A percentile compares a stretch with the other conserved stretches of the same genome.
Conservation (phyloP, 768 basidiomycete genomes). For the Zangia roseola region DNA sequence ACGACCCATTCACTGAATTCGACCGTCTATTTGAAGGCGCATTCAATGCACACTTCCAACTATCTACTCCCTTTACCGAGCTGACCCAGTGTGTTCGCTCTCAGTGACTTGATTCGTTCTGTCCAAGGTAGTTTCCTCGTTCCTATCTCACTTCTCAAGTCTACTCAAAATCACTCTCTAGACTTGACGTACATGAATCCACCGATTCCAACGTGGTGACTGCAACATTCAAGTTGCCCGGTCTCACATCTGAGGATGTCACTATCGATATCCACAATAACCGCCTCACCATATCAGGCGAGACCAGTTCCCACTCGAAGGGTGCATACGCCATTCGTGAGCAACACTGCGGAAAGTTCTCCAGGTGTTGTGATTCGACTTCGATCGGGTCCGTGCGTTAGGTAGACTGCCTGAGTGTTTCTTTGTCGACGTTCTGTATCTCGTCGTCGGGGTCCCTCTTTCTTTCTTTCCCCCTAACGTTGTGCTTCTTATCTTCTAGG, state of each 20-base stretch:
- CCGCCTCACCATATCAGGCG: conserved; percentile 37
- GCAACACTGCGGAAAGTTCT: conserved; percentile 43
- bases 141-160: too few relatives aligned
- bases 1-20: background rate
- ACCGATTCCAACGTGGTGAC: conserved; percentile 42
- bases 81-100: background rate
- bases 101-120: conserved; percentile 9
- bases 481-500: too few relatives aligned
- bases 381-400: too few relatives aligned
- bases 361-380: too few relatives aligned
- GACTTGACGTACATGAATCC: conserved; percentile 49
- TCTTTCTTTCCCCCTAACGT: too few relatives aligned
- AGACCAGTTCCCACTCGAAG: conserved; percentile 39
- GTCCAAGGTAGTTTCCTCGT: conserved; percentile 4
- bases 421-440: too few relatives aligned
- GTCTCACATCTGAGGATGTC: conserved; percentile 48
- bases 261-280: conserved; percentile 47
- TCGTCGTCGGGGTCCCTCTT: too few relatives aligned
- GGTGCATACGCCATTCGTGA: conserved; percentile 44
- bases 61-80: background rate
- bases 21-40: background rate
- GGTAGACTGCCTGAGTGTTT: too few relatives aligned
- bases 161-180: too few relatives aligned
- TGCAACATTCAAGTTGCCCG: conserved; percentile 56
- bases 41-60: conserved; percentile 7